Conservation (phyloP, 2,329 filamentous ascomycete genomes). For the Aplosporella prunicola region DNA sequence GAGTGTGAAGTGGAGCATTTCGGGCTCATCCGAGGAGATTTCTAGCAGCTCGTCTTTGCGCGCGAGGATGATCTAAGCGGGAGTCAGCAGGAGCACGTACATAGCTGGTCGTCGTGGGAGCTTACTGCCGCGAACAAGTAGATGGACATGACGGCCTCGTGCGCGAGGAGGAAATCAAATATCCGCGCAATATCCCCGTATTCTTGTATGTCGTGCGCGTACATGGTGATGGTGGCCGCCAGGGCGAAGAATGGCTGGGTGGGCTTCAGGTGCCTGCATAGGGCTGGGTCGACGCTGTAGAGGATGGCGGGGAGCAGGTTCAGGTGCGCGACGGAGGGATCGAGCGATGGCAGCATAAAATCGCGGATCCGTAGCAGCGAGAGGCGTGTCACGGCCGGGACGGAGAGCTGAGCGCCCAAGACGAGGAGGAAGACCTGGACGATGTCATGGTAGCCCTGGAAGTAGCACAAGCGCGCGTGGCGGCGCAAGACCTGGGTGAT, state of each 20-base stretch:
- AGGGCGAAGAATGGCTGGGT: conserved; percentile 88
- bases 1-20: conserved; percentile 83
- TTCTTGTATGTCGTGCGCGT: conserved; percentile 87
- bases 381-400: conserved; percentile 62
- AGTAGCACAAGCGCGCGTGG: conserved; percentile 82
- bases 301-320: conserved; percentile 77
- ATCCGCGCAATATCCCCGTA: conserved; percentile 82
- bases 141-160: conserved; percentile 76
- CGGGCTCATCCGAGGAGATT: conserved; percentile 71
- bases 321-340: conserved; percentile 76
- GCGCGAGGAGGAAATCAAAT: conserved; percentile 84
- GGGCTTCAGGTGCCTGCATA: conserved; percentile 65
- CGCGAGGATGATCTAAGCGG: conserved; percentile 59
- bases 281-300: conserved; percentile 56
- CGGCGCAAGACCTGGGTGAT: conserved; percentile 73
- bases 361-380: conserved; percentile 87
- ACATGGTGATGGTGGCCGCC: conserved; percentile 88
- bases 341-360: conserved; percentile 88
- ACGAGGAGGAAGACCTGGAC: conserved; percentile 91
- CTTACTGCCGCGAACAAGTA: conserved; percentile 66
- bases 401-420: conserved; percentile 53
- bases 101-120: conserved; percentile 5
- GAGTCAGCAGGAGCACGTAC: conserved; percentile 7
- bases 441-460: conserved; percentile 98
- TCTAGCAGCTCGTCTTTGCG: conserved; percentile 78